Evolutionary conservation across 352 stramenopile genomes (phyloP), one percentile per base, ranked within the genome.

Genomic region (Pythium myriotylum): DNA sequence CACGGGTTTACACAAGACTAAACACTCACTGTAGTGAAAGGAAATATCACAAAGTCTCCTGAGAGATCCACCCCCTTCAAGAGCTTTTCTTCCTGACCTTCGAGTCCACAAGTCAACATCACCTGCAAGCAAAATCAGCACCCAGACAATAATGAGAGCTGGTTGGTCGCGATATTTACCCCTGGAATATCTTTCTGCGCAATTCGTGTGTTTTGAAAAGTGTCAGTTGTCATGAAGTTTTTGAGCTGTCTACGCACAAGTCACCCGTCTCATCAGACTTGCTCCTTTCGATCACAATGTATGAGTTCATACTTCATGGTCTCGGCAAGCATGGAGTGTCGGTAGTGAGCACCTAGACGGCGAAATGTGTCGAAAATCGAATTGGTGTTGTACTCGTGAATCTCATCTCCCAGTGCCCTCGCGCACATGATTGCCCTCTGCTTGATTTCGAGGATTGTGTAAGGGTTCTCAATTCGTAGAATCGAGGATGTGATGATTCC

Each of bases 231-330:
- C 73, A 91, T 84, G 42, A 79, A 88, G 24, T 87, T 55, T 13
- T 71, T 76, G 20, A 92, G 71, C 53, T 89, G 77, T 40, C 83
- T 92, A 52, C 0, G 48, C 3, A 2, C 4, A 39, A 10, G 10
- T 35, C 29, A 10, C 10, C 10, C 29, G 10, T 35, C n/a, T n/a
- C n/a, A 35, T 35, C 29, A 35, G 5, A 35, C 10, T 35, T 10
- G 29, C 10, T 10, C 5, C 29, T 35, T 10, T 10, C 29, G 29
- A n/a, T n/a, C n/a, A n/a, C n/a, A n/a, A n/a, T n/a, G n/a, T n/a
- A n/a, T n/a, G n/a, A n/a, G n/a, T n/a, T n/a, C n/a, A n/a, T 69
- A 92, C 84, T 77, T 84, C 51, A 78, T 89, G 14, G 77, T 89
- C 16, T 89, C 76, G 1, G 72, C 66, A 22, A 90, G 72, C 19